Percentiles rank a stretch among this genome's conserved stretches.
phyloP scores from a whole-genome alignment of 2,329 filamentous ascomycete species.

The Leptographium wingfieldii region DNA sequence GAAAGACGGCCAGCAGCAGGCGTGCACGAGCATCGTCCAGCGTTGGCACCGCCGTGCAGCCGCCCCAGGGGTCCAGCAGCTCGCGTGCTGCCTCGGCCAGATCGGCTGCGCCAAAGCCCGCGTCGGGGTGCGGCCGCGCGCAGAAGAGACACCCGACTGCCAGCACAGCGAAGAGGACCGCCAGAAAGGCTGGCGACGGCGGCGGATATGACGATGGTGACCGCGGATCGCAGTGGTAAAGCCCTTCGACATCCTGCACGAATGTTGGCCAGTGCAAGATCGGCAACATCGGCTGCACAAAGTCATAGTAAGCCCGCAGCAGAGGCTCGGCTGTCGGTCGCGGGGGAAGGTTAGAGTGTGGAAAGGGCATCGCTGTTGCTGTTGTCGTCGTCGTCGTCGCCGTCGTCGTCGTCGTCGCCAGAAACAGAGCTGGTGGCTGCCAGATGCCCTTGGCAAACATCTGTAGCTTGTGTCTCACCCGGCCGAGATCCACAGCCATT shows the following conservation, averaged over 20 bases:
- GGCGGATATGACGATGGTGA: slow-evolving; percentile 19
- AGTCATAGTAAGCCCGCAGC: slow-evolving; percentile 61
- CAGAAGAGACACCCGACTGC: slow-evolving; percentile 74
- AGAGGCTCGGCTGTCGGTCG: slow-evolving; percentile 59
- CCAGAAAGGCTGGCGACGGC: slow-evolving; percentile 44
- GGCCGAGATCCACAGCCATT: slow-evolving; percentile 54
- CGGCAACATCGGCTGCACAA: slow-evolving; percentile 69
- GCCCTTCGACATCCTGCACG: slow-evolving; percentile 57
- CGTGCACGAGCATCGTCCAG: slow-evolving; percentile 64
- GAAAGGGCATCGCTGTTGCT: not conserved
- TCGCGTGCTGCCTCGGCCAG: slow-evolving; percentile 60
- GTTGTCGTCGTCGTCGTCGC: not conserved
- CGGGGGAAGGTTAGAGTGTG: slow-evolving; percentile 51
- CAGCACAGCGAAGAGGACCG: slow-evolving; percentile 71
- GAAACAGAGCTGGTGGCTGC: slow-evolving; percentile 58
- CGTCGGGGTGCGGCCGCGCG: slow-evolving; percentile 46
- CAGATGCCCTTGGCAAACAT: slow-evolving; percentile 67
- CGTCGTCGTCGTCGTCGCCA: slow-evolving; percentile 15
- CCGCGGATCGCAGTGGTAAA: slow-evolving; percentile 44
- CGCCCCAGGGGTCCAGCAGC: slow-evolving; percentile 69
- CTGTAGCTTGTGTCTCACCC: slow-evolving; percentile 60
- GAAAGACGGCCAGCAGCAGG: slow-evolving; percentile 63
- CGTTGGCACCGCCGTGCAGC: slow-evolving; percentile 59
- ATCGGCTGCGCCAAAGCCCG: slow-evolving; percentile 42
- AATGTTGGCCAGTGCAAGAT: slow-evolving; percentile 84